A percentile compares a stretch with the other conserved stretches of the same genome.
phyloP scores from a whole-genome alignment of 345 rosid genomes.

The Nasturtium officinale region DNA sequence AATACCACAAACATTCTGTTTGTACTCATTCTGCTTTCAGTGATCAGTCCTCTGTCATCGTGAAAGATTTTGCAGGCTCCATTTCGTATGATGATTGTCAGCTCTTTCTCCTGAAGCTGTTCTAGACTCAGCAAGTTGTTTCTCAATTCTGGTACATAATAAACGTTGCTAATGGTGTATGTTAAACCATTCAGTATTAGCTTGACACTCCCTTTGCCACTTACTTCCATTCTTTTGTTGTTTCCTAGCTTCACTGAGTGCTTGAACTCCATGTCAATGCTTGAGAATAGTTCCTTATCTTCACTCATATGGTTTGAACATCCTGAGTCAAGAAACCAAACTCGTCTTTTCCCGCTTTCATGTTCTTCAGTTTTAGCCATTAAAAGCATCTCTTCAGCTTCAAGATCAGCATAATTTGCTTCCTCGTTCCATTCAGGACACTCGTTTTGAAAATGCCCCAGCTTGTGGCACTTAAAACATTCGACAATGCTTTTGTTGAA shows the following conservation, averaged over 20 bases:
- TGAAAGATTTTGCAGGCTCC: background rate
- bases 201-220: background rate
- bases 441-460: background rate
- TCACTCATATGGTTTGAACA: background rate
- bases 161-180: background rate
- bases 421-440: background rate
- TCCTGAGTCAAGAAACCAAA: background rate
- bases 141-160: background rate
- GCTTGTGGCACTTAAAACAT: background rate
- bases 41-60: rapidly evolving
- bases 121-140: background rate
- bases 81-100: no score
- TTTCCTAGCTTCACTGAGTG: background rate
- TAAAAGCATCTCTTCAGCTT: background rate
- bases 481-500: background rate
- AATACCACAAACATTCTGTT: background rate
- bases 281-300: no score
- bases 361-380: background rate
- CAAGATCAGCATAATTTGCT: background rate
- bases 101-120: background rate
- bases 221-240: background rate
- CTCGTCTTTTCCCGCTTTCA: rapidly evolving
- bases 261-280: no score
- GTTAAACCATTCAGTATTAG: rapidly evolving
- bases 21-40: background rate